These are phyloP conservation scores for Neonectria magnoliae DNA, from an alignment of 2,329 filamentous ascomycete species.

Conservation along the genomic window DNA sequence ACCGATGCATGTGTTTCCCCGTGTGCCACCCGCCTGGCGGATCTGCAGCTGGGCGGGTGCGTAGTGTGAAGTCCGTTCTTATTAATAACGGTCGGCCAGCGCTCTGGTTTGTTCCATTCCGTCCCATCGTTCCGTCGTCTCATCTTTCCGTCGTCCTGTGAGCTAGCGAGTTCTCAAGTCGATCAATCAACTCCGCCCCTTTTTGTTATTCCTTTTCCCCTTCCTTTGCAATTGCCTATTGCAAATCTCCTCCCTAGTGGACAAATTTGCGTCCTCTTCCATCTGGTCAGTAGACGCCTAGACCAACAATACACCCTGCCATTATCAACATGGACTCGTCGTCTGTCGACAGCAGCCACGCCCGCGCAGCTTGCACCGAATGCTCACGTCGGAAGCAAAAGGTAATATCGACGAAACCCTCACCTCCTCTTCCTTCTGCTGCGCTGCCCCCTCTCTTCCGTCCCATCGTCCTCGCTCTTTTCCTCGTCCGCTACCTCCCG, in stretches of 20 bases:
- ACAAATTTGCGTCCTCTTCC: not conserved
- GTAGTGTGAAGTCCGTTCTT: constrained; percentile 32
- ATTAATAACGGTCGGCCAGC: constrained; percentile 33
- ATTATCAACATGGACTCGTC: constrained; percentile 25
- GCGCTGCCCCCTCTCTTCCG: not conserved
- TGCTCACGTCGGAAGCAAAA: constrained; percentile 54
- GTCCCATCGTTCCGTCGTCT: constrained; percentile 14
- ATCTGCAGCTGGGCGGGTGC: constrained; percentile 37
- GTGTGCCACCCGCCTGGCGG: constrained; percentile 38
- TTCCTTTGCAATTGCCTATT: not conserved
- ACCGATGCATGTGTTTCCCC: constrained; percentile 34
- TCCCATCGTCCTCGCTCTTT: not conserved
- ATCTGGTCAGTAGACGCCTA: not conserved
- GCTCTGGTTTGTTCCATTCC: constrained; percentile 21
- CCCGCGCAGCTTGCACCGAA: constrained; percentile 54
- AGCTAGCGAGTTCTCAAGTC: constrained; percentile 10
- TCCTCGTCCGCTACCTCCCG: not conserved
- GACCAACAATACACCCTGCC: not conserved
- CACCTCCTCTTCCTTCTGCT: not conserved
- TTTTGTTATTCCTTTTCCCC: not conserved
- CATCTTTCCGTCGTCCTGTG: constrained; percentile 13
- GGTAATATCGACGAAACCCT: constrained; percentile 32
- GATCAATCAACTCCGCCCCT: constrained; percentile 1
- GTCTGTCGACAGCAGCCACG: constrained; percentile 29
- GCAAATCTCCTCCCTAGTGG: not conserved